Evolutionary conservation across 176 grass and related monocot species (phyloP), one percentile per base, ranked within the genome.

Genomic region (Panicum miliaceum): DNA sequence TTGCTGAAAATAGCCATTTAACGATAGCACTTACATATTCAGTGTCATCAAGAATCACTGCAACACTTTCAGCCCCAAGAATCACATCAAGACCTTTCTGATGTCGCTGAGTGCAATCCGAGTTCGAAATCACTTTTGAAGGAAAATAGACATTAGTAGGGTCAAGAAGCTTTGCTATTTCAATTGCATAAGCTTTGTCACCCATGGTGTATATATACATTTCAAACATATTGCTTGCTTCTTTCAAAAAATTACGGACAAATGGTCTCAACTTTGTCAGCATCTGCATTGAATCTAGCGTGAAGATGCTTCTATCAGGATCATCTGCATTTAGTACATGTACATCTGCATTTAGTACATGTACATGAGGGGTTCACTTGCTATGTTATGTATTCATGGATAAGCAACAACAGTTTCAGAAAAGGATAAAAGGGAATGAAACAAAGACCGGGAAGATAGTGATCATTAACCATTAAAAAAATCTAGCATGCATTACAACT

Each of bases 131-230:
- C 29, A 98, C 91, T 78, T 98, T 98, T 18, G 87, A 93, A 75
- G 74, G 26, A 75, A 98, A 98, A 82, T 98, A 98, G 32, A 90
- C 78, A 78, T 93, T 88, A 60, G 25, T 78, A 83, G 96, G 96
- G 81, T 98, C 96, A 60, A 95, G 91, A 80, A 98, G 85, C 77
- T 98, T 98, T 12, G 84, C 96, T 81, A 98, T 95, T 84, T 98
- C 91, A 67, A 92, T 78, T 73, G 96, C 96, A 87, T 98, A 98
- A 42, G 90, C 59, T 76, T 90, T 88, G 68, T 94, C 93, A 48
- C 90, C 96, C 96, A 98, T 98, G 73, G 93, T 95, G 61, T 98
- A 98, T 80, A 98, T 90, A 76, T 95, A 96, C 91, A 98, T 83
- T 56, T 98, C 93, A 85, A 96, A 98, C 76, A 98, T 77, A 77